Evolutionary conservation across 257 asterid species (phyloP).

Genomic region (Solanum pennellii): DNA sequence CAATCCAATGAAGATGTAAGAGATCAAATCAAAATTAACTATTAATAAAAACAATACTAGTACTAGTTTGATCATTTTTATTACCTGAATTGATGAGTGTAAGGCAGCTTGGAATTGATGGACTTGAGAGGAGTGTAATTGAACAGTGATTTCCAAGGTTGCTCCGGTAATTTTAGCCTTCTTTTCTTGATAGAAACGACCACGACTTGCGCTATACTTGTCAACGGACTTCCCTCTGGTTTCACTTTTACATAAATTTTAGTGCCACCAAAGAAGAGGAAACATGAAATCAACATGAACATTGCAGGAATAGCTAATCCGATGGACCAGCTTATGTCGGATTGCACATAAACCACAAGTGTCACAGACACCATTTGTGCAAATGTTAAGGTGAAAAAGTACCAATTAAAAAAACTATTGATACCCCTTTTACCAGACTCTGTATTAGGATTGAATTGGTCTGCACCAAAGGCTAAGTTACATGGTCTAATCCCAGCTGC

Average conservation of each 20-base stretch:
- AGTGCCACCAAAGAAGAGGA: constrained; percentile 36
- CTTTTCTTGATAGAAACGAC: constrained; percentile 50
- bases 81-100: constrained; percentile 63
- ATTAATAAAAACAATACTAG: not conserved
- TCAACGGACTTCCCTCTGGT: constrained; percentile 78
- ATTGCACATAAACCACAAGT: constrained; percentile 58
- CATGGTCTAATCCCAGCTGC: constrained; percentile 87
- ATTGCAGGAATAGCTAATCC: constrained; percentile 52
- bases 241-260: constrained; percentile 48
- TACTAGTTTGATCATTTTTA: not conserved
- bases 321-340: constrained; percentile 62
- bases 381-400: constrained; percentile 55
- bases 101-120: constrained; percentile 47
- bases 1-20: not conserved
- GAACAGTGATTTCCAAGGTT: constrained; percentile 32
- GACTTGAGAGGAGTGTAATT: constrained; percentile 29
- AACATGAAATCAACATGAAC: constrained; percentile 43
- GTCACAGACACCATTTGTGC: constrained; percentile 56
- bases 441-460: constrained; percentile 62
- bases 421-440: constrained; percentile 60
- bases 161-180: constrained; percentile 29
- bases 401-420: constrained; percentile 82
- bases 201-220: constrained; percentile 38
- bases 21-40: not conserved
- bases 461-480: constrained; percentile 74